These are phyloP conservation scores for Hypoxylon sp. DNA, from an alignment of 2,329 filamentous ascomycete genomes.

Conservation along the genomic window DNA sequence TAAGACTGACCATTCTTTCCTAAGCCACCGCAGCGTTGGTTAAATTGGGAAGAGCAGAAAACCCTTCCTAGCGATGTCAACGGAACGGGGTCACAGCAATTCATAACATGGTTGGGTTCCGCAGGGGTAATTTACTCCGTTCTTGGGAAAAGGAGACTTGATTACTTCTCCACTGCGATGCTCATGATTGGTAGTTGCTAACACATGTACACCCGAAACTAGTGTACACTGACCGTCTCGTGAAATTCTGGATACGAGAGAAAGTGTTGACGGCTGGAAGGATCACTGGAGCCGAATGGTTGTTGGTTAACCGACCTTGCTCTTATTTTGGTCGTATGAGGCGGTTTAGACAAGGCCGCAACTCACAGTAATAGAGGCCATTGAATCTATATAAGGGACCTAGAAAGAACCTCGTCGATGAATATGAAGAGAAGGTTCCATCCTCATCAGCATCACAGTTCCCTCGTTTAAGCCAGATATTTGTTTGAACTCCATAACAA, in stretches of 20 bases:
- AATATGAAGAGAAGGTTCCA: no score
- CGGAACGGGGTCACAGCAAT: neutral
- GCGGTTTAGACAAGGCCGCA: constrained; percentile 23
- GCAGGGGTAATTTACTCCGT: no score
- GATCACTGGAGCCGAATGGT: neutral
- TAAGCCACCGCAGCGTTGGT: constrained; percentile 7
- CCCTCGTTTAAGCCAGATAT: no score
- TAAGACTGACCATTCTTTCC: constrained; percentile 3
- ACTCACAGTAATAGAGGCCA: no score
- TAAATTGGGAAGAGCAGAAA: constrained; percentile 23
- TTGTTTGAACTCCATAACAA: no score
- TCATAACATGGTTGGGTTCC: no score
- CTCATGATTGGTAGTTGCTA: constrained; percentile 11
- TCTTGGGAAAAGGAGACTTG: neutral
- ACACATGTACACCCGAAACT: constrained; percentile 7
- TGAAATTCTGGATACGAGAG: constrained; percentile 9
- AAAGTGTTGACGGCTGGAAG: constrained; percentile 24
- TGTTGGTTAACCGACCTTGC: no score
- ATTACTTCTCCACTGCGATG: constrained; percentile 19
- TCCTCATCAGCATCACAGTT: no score
- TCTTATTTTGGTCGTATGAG: constrained; percentile 33
- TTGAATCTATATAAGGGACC: no score
- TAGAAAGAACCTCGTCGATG: no score
- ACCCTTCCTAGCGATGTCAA: neutral
- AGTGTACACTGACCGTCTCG: constrained; percentile 13